These are phyloP conservation scores for Cadophora sp. DNA, from an alignment of 2,329 filamentous ascomycete genomes.

Conservation along the genomic window DNA sequence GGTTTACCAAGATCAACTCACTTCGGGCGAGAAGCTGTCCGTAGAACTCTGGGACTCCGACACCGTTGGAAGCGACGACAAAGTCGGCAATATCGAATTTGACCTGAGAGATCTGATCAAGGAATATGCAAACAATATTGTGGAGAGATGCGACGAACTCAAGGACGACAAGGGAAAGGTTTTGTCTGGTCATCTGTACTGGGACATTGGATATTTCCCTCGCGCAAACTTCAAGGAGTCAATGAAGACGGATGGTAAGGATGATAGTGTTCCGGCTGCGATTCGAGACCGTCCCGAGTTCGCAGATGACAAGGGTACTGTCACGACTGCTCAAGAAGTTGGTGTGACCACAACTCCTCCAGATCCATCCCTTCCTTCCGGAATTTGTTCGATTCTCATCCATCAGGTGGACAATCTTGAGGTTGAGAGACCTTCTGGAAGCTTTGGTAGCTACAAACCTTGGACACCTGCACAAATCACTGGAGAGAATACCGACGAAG, in stretches of 20 bases:
- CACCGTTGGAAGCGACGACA: constrained; percentile 29
- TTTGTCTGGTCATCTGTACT: constrained; percentile 28
- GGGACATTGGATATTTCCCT: constrained; percentile 36
- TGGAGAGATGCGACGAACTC: constrained; percentile 28
- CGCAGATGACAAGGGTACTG: constrained; percentile 30
- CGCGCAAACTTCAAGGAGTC: constrained; percentile 30
- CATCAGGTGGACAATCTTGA: constrained; percentile 34
- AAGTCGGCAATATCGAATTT: constrained; percentile 33
- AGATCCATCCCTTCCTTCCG: constrained; percentile 31
- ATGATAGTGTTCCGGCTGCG: constrained; percentile 27
- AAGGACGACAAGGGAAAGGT: constrained; percentile 30
- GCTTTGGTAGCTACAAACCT: constrained; percentile 31
- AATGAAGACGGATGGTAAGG: constrained; percentile 29
- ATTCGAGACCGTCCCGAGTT: constrained; percentile 31
- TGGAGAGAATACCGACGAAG: constrained; percentile 35
- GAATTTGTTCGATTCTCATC: constrained; percentile 35
- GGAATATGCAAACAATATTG: constrained; percentile 29
- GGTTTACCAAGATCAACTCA: constrained; percentile 34
- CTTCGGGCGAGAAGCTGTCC: constrained; percentile 31
- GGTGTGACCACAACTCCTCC: constrained; percentile 34
- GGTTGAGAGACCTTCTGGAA: constrained; percentile 28
- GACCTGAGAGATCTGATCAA: constrained; percentile 34
- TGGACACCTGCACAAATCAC: constrained; percentile 35
- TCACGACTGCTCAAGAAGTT: constrained; percentile 31
- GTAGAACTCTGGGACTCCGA: constrained; percentile 36